Evolutionary conservation across 306 rosid genomes (phyloP).

Genomic region (Rosa multiflora): DNA sequence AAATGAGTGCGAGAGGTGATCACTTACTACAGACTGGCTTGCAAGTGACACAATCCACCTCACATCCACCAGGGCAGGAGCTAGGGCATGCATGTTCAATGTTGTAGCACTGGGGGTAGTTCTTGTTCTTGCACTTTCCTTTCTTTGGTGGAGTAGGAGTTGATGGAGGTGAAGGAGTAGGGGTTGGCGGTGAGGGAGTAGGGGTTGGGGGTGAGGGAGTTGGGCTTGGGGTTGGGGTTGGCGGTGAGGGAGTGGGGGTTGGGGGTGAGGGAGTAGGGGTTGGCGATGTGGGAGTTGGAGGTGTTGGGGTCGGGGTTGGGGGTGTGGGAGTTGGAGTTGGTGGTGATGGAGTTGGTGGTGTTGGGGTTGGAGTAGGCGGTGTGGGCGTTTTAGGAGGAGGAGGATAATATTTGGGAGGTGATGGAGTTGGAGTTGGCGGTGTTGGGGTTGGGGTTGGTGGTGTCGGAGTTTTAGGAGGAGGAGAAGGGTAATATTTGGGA

Average conservation of each 20-base stretch:
- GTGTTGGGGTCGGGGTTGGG: not conserved
- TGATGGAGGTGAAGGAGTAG: constrained; percentile 10
- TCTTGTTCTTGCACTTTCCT: constrained; percentile 43
- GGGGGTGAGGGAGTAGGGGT: not conserved
- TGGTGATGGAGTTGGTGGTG: too few species aligned
- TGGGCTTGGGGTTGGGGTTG: too few species aligned
- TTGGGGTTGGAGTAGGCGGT: not conserved
- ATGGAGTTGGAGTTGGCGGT: not conserved
- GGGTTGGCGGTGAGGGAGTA: not conserved
- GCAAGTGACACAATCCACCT: constrained; percentile 62
- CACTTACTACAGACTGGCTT: constrained; percentile 67
- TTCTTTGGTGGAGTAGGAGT: constrained; percentile 22
- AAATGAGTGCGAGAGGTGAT: not conserved
- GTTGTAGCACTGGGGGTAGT: constrained; percentile 43
- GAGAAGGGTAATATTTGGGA: not conserved
- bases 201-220: constrained; percentile 15
- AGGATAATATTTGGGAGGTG: not conserved
- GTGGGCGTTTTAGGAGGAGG: not conserved
- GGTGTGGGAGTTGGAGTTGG: not conserved
- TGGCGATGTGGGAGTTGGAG: constrained; percentile 9
- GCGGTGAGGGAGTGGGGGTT: too few species aligned
- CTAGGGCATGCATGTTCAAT: constrained; percentile 46
- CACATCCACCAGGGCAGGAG: constrained; percentile 49
- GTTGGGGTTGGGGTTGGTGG: constrained; percentile 12
- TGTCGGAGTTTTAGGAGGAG: not conserved